Evolutionary conservation across 2,329 filamentous ascomycete species (phyloP), one percentile per base, ranked within the genome.

Genomic region (Venturia pyrina): DNA sequence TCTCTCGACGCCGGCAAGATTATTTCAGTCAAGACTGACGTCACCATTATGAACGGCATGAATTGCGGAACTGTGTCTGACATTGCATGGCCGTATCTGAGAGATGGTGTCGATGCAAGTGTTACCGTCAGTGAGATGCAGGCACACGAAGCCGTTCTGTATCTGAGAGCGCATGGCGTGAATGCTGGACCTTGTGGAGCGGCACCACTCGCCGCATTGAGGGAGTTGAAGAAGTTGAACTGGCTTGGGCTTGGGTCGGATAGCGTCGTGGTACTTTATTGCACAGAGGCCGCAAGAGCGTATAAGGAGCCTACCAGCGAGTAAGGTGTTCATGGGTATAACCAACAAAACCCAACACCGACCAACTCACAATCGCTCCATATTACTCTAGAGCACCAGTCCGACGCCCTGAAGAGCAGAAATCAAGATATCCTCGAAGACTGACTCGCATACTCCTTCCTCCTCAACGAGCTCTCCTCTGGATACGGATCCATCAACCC

Each of bases 1-100:
- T 85, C 83, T 43, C 73, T 89, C 1, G 73, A 78, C 21, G 74
- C 73, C 0, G 84, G 83, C 0, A 70, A 79, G 44, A 75, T 81
- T 3, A 79, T 78, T 0, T 73, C 82, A 0, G 79, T 89, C 0
- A 66, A 73, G 8, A 90, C 87, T 0, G 78, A 77, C 0, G 76
- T 83, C 2, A 91, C 87, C 0, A 90, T 90, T 70, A 91, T 92
- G 88, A 81, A 82, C 48, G 89, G 89, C 0, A 83, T 92, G 78
- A 86, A 89, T 69, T 92, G 89, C 68, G 88, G 88, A 0, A 89
- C 86, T 0, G 80, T 89, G 0, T 90, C 88, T 0, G 78, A 78
- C 0, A 85, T 82, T 0, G 86, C 88, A 0, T 93, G 88, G 87
- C 79, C 84, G 0, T 72, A 85, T 0, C 72, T 93, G 3, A 74